A percentile compares a stretch with the other conserved stretches of the same genome.
Conservation (phyloP, 2,329 filamentous ascomycete species). For the Sporothrix humicola region DNA sequence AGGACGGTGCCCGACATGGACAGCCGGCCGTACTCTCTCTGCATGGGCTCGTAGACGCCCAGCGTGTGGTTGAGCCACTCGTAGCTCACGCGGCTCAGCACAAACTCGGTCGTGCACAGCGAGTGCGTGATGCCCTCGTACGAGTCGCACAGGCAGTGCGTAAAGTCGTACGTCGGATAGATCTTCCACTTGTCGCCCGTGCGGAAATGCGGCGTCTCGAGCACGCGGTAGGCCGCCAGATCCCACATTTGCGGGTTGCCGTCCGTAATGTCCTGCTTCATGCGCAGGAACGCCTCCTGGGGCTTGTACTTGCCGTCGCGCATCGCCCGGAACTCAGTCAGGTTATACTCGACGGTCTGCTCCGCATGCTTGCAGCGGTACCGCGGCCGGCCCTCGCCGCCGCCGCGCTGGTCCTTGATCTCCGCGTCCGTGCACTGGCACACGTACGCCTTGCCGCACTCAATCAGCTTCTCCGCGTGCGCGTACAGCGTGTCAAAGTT, state of each 20-base stretch:
- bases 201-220: slow-evolving; percentile 72
- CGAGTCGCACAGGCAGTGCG: slow-evolving; percentile 88
- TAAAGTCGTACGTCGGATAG: slow-evolving; percentile 94
- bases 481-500: slow-evolving; percentile 89
- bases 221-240: slow-evolving; percentile 84
- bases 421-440: slow-evolving; percentile 85
- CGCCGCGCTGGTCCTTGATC: slow-evolving; percentile 85
- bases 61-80: slow-evolving; percentile 84
- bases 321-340: slow-evolving; percentile 88
- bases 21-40: slow-evolving; percentile 75
- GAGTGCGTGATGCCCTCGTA: slow-evolving; percentile 73
- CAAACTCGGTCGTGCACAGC: slow-evolving; percentile 85
- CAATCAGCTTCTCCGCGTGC: slow-evolving; percentile 83
- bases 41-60: slow-evolving; percentile 89
- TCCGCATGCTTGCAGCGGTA: slow-evolving; percentile 83
- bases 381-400: slow-evolving; percentile 69
- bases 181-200: slow-evolving; percentile 88
- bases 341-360: slow-evolving; percentile 71
- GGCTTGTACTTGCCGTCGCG: slow-evolving; percentile 88
- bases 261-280: slow-evolving; percentile 70
- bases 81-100: slow-evolving; percentile 67
- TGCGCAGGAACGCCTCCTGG: slow-evolving; percentile 81
- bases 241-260: slow-evolving; percentile 72
- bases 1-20: slow-evolving; percentile 85
- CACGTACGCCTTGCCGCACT: slow-evolving; percentile 74